Percentiles rank a stretch among this genome's conserved stretches.
Conservation (phyloP, 768 basidiomycete genomes). For the Tulasnella sp. region DNA sequence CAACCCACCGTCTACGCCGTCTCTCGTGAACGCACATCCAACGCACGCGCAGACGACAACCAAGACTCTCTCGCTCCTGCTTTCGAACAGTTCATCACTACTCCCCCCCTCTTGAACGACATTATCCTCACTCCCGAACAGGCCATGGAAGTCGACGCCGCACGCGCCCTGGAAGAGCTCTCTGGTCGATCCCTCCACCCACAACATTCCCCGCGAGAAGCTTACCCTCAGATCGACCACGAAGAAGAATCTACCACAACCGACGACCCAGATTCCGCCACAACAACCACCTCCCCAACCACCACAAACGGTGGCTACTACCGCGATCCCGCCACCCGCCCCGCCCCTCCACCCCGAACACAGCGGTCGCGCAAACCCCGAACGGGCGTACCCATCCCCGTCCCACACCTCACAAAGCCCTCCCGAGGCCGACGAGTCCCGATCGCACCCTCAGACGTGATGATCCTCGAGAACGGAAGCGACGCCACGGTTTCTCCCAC, state of each 20-base stretch:
- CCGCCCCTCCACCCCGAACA: not conserved
- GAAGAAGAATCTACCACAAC: not conserved
- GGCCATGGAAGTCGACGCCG: constrained; percentile 15
- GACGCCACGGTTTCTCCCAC: not conserved
- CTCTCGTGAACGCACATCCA: constrained; percentile 13
- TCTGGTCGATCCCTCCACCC: not conserved
- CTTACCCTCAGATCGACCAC: not conserved
- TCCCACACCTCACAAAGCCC: constrained; percentile 24
- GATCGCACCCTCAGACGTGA: constrained; percentile 5
- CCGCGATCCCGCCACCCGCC: not conserved
- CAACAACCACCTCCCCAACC: not conserved
- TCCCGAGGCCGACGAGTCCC: constrained; percentile 26
- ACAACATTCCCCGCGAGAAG: not conserved
- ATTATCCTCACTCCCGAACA: constrained; percentile 1
- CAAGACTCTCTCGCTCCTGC: not conserved
- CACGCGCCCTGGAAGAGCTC: constrained; percentile 8
- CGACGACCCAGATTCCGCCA: not conserved
- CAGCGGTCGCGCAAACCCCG: not conserved
- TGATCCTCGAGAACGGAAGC: too few relatives aligned
- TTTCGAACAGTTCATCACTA: not conserved
- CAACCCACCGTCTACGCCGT: constrained; percentile 4
- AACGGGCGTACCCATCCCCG: constrained; percentile 20
- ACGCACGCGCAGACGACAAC: constrained; percentile 6
- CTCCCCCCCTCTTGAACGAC: too few relatives aligned
- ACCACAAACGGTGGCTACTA: constrained; percentile 1